Evolutionary conservation across 140 eudicot species (phyloP), one percentile per base, ranked within the genome.

Genomic region (Cichorium intybus): DNA sequence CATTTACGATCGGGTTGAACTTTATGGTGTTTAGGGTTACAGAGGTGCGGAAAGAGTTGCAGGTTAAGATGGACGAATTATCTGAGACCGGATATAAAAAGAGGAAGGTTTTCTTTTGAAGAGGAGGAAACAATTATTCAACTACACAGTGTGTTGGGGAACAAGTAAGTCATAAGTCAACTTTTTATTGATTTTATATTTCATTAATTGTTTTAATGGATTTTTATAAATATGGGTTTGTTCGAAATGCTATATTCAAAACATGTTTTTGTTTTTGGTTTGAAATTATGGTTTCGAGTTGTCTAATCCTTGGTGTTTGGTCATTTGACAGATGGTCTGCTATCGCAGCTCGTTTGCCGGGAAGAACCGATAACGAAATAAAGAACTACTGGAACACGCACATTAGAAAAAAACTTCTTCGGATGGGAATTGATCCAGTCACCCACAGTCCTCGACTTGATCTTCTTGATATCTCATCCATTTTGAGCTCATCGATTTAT

Each of bases 21-120:
- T 47, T 50, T 16, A 29, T 16, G 37, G n/a, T 47, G 45, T 68
- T 24, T 45, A 83, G 89, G 89, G 11, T 80, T 83, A 54, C 76
- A 76, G 24, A 83, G 89, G 43, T 83, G 89, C 37, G 89, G 89
- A 70, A 83, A 83, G 68, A 83, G 89, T 52, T 83, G 89, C 22
- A 74, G 89, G 54, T 80, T 83, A 69, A 72, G 89, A 69, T 83
- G 89, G 89, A 83, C 83, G 0, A 83, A 83, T 59, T 83, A 83
- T 76, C 37, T 83, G 20, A 73, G 89, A 46, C 89, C 89, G 2
- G 89, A 83, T 71, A 83, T 83, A 35, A 83, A 83, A 70, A 80
- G 89, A 62, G 89, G 89, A 37, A 68, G 79, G 66, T 83, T 83
- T 34, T 47, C 86, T 59, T 50, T 76, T 66, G 89, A 79, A 64